A percentile compares a stretch with the other conserved stretches of the same genome.
Conservation (phyloP, 768 basidiomycete species). For the Trametes gibbosa region DNA sequence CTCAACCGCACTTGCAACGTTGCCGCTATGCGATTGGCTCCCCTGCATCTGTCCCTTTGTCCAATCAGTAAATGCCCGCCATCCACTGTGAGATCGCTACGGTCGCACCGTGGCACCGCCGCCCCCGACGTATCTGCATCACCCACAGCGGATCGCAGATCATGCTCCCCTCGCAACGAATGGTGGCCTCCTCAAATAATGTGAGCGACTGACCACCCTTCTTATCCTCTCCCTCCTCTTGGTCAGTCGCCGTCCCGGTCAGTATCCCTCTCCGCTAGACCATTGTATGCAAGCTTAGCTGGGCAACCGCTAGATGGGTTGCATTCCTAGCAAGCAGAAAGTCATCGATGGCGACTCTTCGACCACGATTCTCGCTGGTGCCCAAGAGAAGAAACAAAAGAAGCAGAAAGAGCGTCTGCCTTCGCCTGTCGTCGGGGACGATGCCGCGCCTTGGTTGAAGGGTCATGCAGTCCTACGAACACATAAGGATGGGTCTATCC, state of each 20-base stretch:
- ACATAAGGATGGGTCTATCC: constrained; percentile 27
- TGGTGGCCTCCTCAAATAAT: constrained; percentile 5
- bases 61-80: no score
- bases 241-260: no score
- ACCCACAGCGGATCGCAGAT: constrained; percentile 9
- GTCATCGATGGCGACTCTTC: constrained; percentile 17
- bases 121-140: constrained; percentile 11
- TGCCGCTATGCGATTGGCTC: background rate
- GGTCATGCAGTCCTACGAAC: constrained; percentile 26
- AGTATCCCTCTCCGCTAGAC: background rate
- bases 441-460: constrained; percentile 31
- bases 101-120: background rate
- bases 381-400: constrained; percentile 9
- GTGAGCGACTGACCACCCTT: background rate
- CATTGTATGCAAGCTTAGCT: background rate
- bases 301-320: constrained; percentile 36
- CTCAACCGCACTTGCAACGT: background rate
- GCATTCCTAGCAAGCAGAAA: constrained; percentile 40
- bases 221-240: background rate
- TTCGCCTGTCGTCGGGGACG: constrained; percentile 24
- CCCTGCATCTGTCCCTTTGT: background rate
- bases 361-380: background rate
- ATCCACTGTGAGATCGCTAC: background rate
- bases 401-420: constrained; percentile 11
- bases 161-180: constrained; percentile 15